Base-by-base conservation (phyloP, 2,329 filamentous ascomycete species). In the Colletotrichum incanum region DNA sequence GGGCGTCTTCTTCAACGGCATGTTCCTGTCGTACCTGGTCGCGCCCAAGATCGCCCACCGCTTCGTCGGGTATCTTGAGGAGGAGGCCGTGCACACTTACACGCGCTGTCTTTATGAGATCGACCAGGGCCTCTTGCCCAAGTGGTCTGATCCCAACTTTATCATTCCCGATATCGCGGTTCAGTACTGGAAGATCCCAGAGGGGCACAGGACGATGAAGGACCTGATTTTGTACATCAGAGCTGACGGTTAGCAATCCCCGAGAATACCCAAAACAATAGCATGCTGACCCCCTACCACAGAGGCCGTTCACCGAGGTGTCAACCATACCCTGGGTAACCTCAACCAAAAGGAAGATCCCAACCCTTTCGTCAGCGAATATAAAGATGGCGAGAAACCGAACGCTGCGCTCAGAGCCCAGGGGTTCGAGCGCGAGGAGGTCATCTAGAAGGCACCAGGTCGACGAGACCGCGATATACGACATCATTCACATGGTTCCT, bases 11-110 rank as follows among this genome's bases (percentile, higher is more conserved):
- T 98, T 97, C 89, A 99, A 99, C 84, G 89, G 91, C 75, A 90
- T 98, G 80, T 98, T 99, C 87, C 72, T 98, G 74, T 89, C 93
- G 58, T 98, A 98, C 83, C 91, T 99, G 43, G 79, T 98, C 72
- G 94, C 93, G 1, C 96, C 96, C 8, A 91, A 92, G 73, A 96
- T 94, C 74, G 96, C 94, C 78, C 96, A 99, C 82, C 93, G 96
- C 55, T 98, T 99, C 82, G 95, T 98, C 65, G 96, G 95, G 1
- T 98, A 98, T 77, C 90, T 99, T 16, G 96, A 99, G 82, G 96
- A 99, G 81, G 96, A 99, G 82, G 96, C 96, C 11, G 96, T 98
- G 1, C 89, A 97, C 79, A 99, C 96, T 0, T 99, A 99, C 85
- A 96, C 94, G 0, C 91, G 95, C 61, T 94, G 94, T 73, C 93